Evolutionary conservation across 805 yeast species (phyloP), one percentile per base, ranked within the genome.

Genomic region (Pichia cabralensis): DNA sequence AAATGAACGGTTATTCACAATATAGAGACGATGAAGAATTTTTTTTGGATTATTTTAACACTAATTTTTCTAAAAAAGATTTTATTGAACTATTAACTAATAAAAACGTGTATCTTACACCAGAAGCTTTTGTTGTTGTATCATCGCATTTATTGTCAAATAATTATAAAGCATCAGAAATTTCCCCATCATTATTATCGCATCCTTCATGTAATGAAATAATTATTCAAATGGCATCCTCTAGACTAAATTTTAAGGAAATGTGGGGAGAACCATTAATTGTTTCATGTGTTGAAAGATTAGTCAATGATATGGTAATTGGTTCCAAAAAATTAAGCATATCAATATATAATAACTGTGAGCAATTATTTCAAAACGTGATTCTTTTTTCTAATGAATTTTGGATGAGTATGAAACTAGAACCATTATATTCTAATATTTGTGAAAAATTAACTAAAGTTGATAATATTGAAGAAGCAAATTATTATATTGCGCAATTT

Each of bases 1-100:
- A 48, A 23, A 41, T 50, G 19, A 55, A 51, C 26, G 64, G 71
- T 0, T 58, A 55, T 22, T 40, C 48, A 1, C 38, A 62, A 5
- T 48, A 53, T 16, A 48, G 41, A 6, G 58, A 58, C 8, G 62
- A 64, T 28, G 43, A 57, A 14, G 71, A 67, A 26, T 44, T 54
- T 28, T 60, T 69, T 18, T 41, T 57, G 8, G 69, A 66, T 35
- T 65, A 55, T 37, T 36, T 55, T 18, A 38, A 39, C 24, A 37
- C 42, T 7, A 30, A 45, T 18, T 51, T 31, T 33, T 36, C 43
- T 2, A 43, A 31, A 6, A 35, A 42, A 2, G 47, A 42, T 11
- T 21, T 48, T 9, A 6, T 39, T 6, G 30, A 36, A 3, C 40
- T 44, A 13, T 39, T 45, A 21, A 19, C 42, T n/a, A 18, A 27